Percentiles rank a stretch among this genome's conserved stretches.
Conservation (phyloP, 2,329 filamentous ascomycete genomes). For the Cladosporium sp. region DNA sequence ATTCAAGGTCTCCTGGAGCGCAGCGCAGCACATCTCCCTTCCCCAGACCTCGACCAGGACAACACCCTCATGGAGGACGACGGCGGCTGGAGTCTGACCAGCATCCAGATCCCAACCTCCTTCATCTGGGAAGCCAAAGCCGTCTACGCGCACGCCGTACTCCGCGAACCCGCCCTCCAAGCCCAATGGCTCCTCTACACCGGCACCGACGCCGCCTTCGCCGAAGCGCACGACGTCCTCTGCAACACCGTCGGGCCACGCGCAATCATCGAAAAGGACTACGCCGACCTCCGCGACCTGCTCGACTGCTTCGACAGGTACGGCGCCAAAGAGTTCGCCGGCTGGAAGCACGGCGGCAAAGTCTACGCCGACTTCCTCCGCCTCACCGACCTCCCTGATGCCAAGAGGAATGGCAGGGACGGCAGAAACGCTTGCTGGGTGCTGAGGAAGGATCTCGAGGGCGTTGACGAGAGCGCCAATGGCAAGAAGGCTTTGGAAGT, state of each 20-base stretch:
- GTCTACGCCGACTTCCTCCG: constrained; percentile 53
- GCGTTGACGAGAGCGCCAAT: constrained; percentile 35
- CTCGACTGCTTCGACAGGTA: constrained; percentile 65
- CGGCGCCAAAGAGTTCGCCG: constrained; percentile 47
- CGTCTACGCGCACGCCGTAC: constrained; percentile 69
- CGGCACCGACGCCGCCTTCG: constrained; percentile 51
- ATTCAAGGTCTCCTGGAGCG: constrained; percentile 53
- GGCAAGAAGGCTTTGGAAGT: constrained; percentile 45
- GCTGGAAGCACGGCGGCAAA: constrained; percentile 75
- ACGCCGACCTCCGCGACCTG: constrained; percentile 61
- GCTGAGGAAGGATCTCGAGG: constrained; percentile 33
- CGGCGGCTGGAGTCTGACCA: constrained; percentile 2
- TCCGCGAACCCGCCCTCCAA: constrained; percentile 64
- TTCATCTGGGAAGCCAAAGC: constrained; percentile 91
- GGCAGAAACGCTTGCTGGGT: constrained; percentile 10
- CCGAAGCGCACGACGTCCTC: constrained; percentile 80
- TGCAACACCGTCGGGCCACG: constrained; percentile 74
- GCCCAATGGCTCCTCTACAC: constrained; percentile 77
- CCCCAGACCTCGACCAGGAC: constrained; percentile 38
- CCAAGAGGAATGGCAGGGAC: constrained; percentile 2
- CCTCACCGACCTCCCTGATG: constrained; percentile 16
- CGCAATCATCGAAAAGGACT: constrained; percentile 78
- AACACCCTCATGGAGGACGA: constrained; percentile 39
- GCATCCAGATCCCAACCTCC: constrained; percentile 62
- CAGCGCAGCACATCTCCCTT: constrained; percentile 64